A percentile compares a stretch with the other conserved stretches of the same genome.
Conservation (phyloP, 163 green algal species). For the Botryococcus braunii region DNA sequence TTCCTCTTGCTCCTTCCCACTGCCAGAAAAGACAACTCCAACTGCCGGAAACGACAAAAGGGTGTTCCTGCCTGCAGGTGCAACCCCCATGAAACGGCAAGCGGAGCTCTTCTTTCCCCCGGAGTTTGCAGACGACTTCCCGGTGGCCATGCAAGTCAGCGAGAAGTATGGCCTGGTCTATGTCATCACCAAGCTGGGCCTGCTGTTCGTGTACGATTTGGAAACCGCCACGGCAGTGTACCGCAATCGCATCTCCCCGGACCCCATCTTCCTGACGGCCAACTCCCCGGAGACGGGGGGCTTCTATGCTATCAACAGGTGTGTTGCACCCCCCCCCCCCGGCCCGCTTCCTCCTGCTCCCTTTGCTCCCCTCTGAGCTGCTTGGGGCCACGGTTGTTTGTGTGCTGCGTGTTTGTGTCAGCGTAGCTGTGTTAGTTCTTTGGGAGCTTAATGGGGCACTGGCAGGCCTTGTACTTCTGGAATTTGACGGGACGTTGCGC, state of each 20-base stretch:
- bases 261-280: conserved; percentile 92
- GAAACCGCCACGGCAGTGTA: conserved; percentile 95
- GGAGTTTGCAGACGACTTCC: conserved; percentile 98
- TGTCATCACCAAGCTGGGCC: conserved; percentile 92
- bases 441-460: too few relatives aligned
- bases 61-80: conserved; percentile 20
- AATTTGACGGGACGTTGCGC: too few relatives aligned
- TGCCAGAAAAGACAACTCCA: neutral
- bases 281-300: conserved; percentile 64
- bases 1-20: neutral
- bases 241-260: conserved; percentile 87
- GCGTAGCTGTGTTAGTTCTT: too few relatives aligned
- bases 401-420: too few relatives aligned
- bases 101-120: conserved; percentile 98
- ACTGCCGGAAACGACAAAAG: too few relatives aligned
- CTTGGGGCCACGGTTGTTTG: neutral
- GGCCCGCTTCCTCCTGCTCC: neutral
- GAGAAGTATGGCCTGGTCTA: conserved; percentile 95
- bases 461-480: too few relatives aligned
- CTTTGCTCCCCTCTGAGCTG: neutral
- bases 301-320: conserved; percentile 90
- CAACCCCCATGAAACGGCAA: conserved; percentile 62
- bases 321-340: neutral
- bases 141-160: conserved; percentile 88
- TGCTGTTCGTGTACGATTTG: conserved; percentile 95